Conservation (phyloP, 2,329 filamentous ascomycete species). For the Metarhizium brunneum region DNA sequence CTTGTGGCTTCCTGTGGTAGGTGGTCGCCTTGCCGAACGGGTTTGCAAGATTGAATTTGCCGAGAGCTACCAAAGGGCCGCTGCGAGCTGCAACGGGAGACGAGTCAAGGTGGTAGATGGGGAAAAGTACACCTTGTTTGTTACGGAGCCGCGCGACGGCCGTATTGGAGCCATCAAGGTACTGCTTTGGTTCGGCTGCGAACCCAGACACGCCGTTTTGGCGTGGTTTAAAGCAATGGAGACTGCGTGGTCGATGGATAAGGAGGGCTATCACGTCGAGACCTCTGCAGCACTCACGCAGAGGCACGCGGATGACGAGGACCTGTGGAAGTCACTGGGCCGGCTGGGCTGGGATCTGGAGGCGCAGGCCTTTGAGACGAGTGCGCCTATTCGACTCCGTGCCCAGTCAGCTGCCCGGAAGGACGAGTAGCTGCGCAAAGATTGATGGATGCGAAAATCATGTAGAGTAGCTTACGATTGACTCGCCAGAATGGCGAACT, state of each 20-base stretch:
- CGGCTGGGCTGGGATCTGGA: conserved; percentile 25
- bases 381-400: conserved; percentile 22
- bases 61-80: conserved; percentile 29
- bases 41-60: conserved; percentile 31
- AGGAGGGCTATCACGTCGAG: conserved; percentile 11
- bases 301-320: conserved; percentile 6
- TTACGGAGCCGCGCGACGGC: conserved; percentile 15
- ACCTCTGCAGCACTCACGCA: background rate
- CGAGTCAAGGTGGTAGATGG: conserved; percentile 20
- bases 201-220: conserved; percentile 19
- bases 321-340: conserved; percentile 19
- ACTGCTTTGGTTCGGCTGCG: conserved; percentile 22
- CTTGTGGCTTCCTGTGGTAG: conserved; percentile 24
- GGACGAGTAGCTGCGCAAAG: conserved; percentile 10
- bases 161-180: conserved; percentile 21
- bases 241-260: conserved; percentile 23
- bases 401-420: conserved; percentile 16
- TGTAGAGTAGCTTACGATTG: no score
- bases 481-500: background rate
- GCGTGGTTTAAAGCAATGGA: conserved; percentile 30
- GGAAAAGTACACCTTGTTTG: conserved; percentile 17
- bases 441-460: background rate
- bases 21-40: conserved; percentile 16
- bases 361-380: conserved; percentile 27
- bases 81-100: conserved; percentile 7